Evolutionary conservation across 352 stramenopile species (phyloP).

Genomic region (Pythium dissimile): DNA sequence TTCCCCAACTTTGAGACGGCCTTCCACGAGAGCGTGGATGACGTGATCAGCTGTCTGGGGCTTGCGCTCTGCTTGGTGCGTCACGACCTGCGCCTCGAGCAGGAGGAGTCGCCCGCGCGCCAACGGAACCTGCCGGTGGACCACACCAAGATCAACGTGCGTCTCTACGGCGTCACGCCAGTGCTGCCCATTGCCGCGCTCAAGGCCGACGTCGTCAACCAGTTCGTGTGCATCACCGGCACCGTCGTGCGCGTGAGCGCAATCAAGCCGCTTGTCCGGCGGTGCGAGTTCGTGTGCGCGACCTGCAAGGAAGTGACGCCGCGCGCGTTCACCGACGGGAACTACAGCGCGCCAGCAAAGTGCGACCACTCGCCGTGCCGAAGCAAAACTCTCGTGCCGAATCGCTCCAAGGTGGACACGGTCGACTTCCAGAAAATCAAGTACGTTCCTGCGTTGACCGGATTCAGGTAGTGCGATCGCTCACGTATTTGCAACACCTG

Average conservation of each 20-base stretch:
- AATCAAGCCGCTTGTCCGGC: conserved; percentile 54
- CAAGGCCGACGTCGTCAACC: conserved; percentile 45
- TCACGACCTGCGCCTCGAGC: conserved; percentile 29
- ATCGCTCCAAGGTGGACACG: conserved; percentile 58
- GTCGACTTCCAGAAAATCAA: conserved; percentile 71
- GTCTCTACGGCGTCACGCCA: conserved; percentile 45
- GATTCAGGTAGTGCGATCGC: too few species aligned
- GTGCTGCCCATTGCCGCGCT: conserved; percentile 41
- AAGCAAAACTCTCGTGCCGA: conserved; percentile 46
- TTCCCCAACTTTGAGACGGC: conserved; percentile 26
- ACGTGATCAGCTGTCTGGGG: conserved; percentile 31
- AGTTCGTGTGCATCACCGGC: conserved; percentile 42
- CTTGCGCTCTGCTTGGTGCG: conserved; percentile 34
- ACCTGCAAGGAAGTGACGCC: conserved; percentile 46
- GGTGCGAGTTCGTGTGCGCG: conserved; percentile 60
- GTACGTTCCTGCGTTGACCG: conserved; percentile 1
- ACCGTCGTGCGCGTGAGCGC: conserved; percentile 61
- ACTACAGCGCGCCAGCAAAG: conserved; percentile 41
- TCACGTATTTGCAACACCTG: too few species aligned
- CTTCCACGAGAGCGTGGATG: conserved; percentile 27
- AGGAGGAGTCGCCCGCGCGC: conserved; percentile 25
- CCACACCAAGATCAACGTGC: conserved; percentile 35
- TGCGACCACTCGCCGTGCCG: conserved; percentile 45
- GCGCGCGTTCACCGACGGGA: conserved; percentile 46
- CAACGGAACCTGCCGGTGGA: conserved; percentile 24